phyloP scores from a whole-genome alignment of 495 filamentous ascomycete genomes.

The Penicillium taxi region DNA sequence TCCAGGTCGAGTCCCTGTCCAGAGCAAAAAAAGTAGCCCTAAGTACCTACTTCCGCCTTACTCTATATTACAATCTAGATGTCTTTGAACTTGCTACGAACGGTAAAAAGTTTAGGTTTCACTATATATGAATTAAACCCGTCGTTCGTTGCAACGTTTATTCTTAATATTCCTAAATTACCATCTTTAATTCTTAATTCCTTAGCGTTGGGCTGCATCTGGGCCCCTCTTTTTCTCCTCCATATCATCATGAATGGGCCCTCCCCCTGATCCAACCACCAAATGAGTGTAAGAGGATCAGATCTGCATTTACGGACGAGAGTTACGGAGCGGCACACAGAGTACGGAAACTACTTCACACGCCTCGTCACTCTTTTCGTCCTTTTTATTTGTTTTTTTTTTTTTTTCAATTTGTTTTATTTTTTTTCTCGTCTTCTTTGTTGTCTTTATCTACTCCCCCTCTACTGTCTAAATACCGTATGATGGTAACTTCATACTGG shows the following conservation, averaged over 20 bases:
- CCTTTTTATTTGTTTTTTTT: conserved; percentile 8
- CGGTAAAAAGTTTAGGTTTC: too few relatives aligned
- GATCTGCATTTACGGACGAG: conserved; percentile 17
- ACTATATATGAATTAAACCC: too few relatives aligned
- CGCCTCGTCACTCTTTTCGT: neutral
- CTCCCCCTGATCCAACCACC: conserved; percentile 21
- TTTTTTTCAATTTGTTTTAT: conserved; percentile 5
- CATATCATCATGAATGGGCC: conserved; percentile 20
- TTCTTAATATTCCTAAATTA: too few relatives aligned
- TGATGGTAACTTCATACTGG: conserved; percentile 8
- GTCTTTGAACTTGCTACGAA: too few relatives aligned
- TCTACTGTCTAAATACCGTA: conserved; percentile 9
- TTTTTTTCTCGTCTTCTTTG: conserved; percentile 3
- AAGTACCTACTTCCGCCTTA: too few relatives aligned
- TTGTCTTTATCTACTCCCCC: conserved; percentile 3
- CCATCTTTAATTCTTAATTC: too few relatives aligned
- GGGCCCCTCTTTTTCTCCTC: conserved; percentile 14
- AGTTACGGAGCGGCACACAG: conserved; percentile 7
- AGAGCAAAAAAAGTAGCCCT: too few relatives aligned
- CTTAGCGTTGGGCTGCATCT: conserved; percentile 21
- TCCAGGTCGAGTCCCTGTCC: too few relatives aligned
- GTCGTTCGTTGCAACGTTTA: too few relatives aligned
- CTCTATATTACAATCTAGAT: too few relatives aligned
- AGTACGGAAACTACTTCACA: neutral
- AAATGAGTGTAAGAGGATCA: conserved; percentile 10